Evolutionary conservation across 2,329 filamentous ascomycete species (phyloP).

Genomic region (Aspergillus piperis): DNA sequence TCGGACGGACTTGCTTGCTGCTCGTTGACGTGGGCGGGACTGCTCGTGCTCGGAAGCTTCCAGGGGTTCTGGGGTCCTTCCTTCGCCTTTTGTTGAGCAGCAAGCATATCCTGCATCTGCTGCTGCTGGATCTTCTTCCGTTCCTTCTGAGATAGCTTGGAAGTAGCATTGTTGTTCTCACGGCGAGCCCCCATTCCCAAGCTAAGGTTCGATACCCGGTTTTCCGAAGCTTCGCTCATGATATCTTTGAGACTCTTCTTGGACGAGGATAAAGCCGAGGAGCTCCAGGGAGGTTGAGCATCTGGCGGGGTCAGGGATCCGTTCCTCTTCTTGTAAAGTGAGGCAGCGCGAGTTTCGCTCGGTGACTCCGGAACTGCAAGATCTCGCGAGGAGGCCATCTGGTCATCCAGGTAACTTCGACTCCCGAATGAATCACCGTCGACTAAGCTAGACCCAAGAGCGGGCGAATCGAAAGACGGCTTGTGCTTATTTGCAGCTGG

Average conservation of each 20-base stretch:
- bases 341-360: slow-evolving; percentile 23
- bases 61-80: slow-evolving; percentile 57
- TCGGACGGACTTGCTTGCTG: slow-evolving; percentile 16
- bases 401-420: slow-evolving; percentile 30
- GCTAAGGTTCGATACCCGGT: slow-evolving; percentile 55
- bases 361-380: slow-evolving; percentile 26
- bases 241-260: slow-evolving; percentile 77
- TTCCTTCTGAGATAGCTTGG: slow-evolving; percentile 86
- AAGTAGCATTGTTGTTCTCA: slow-evolving; percentile 43
- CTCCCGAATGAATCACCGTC: slow-evolving; percentile 30
- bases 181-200: slow-evolving; percentile 52
- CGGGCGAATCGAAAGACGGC: slow-evolving; percentile 29
- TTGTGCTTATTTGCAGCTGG: slow-evolving; percentile 19
- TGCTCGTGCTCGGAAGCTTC: slow-evolving; percentile 53
- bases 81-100: slow-evolving; percentile 37
- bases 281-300: slow-evolving; percentile 54
- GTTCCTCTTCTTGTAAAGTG: slow-evolving; percentile 25
- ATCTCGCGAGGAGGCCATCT: slow-evolving; percentile 30
- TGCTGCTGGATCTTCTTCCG: slow-evolving; percentile 79
- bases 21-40: slow-evolving; percentile 31
- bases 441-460: slow-evolving; percentile 28
- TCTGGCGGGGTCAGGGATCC: slow-evolving; percentile 28
- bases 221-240: slow-evolving; percentile 63
- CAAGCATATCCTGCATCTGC: slow-evolving; percentile 52
- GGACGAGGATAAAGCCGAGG: slow-evolving; percentile 55